Evolutionary conservation across 768 basidiomycete genomes (phyloP).

Genomic region (Lactifluus echinatus): DNA sequence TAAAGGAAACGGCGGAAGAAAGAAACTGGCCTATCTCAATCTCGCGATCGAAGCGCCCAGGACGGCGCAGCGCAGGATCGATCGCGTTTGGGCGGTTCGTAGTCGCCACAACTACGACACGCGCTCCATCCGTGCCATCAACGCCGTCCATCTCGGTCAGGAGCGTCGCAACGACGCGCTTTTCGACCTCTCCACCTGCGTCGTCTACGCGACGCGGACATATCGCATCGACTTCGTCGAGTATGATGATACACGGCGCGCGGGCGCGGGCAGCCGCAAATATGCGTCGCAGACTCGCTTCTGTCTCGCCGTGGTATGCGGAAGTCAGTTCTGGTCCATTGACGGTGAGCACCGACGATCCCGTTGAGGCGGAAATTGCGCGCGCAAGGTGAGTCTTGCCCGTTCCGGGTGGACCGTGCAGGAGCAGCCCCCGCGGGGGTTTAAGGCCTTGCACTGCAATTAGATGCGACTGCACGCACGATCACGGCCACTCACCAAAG

Average conservation of each 20-base stretch:
- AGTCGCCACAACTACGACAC: constrained; percentile 92
- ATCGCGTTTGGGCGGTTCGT: constrained; percentile 95
- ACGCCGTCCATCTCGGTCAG: constrained; percentile 94
- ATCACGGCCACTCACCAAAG: constrained; percentile 46
- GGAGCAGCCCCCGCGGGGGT: constrained; percentile 89
- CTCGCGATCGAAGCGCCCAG: constrained; percentile 89
- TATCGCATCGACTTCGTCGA: constrained; percentile 94
- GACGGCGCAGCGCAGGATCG: constrained; percentile 83
- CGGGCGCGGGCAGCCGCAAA: constrained; percentile 76
- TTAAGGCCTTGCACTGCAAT: constrained; percentile 74
- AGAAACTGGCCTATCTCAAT: constrained; percentile 75
- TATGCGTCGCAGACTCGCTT: constrained; percentile 80
- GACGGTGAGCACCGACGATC: constrained; percentile 82
- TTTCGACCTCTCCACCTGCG: constrained; percentile 91
- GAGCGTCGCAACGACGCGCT: constrained; percentile 89
- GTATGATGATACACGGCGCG: constrained; percentile 86
- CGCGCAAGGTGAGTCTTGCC: constrained; percentile 96
- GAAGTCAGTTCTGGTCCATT: constrained; percentile 94
- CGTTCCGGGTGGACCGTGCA: constrained; percentile 95
- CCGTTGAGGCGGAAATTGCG: constrained; percentile 83
- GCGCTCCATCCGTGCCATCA: constrained; percentile 40
- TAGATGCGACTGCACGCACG: neutral
- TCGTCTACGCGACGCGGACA: constrained; percentile 86
- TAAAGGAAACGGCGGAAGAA: neutral
- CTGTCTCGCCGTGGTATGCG: constrained; percentile 96